Percentiles rank a stretch among this genome's conserved stretches.
Evolutionary conservation across 2,329 filamentous ascomycete genomes (phyloP).

Genomic region (Mycosphaerella sp.): DNA sequence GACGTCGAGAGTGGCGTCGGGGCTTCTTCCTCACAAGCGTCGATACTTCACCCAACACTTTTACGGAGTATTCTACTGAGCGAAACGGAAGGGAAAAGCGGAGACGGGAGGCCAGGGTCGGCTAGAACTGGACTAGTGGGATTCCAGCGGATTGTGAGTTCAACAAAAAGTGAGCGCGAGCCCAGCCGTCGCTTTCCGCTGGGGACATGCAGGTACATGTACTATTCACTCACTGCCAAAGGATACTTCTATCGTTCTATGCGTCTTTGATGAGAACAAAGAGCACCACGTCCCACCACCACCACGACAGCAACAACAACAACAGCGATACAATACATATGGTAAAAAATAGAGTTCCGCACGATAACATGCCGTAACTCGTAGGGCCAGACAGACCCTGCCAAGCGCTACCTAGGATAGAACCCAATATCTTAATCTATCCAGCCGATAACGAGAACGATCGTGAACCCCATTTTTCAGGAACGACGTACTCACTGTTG

Average conservation of each 20-base stretch:
- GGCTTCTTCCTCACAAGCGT: background rate
- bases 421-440: too few relatives aligned
- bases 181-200: constrained; percentile 7
- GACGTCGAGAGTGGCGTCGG: background rate
- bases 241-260: background rate
- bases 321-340: too few relatives aligned
- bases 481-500: too few relatives aligned
- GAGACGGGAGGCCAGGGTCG: constrained; percentile 1
- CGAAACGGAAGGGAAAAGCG: constrained; percentile 3
- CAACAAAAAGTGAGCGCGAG: constrained; percentile 10
- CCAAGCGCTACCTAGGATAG: too few relatives aligned
- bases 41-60: too few relatives aligned
- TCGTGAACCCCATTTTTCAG: background rate
- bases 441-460: background rate
- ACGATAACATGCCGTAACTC: too few relatives aligned
- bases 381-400: background rate
- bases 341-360: background rate
- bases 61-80: too few relatives aligned
- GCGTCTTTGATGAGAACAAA: background rate
- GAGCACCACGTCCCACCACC: too few relatives aligned
- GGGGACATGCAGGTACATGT: constrained; percentile 2
- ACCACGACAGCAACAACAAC: too few relatives aligned
- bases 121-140: too few relatives aligned
- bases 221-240: too few relatives aligned
- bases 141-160: constrained; percentile 7